phyloP scores from a whole-genome alignment of 1,284 basidiomycete species.

The Ustilago trichophora region DNA sequence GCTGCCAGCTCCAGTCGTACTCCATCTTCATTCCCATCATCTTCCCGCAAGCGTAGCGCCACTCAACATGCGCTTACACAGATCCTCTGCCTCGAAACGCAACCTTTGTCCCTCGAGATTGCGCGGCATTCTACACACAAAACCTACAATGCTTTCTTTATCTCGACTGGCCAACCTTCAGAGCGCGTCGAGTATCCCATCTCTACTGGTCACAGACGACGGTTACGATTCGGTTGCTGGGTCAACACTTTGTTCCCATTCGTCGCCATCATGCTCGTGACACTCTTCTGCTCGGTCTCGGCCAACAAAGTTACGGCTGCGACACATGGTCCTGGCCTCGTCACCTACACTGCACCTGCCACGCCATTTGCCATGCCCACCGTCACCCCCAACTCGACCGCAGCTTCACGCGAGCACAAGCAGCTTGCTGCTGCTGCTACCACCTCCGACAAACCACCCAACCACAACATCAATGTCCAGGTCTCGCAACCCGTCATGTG shows the following conservation, averaged over 20 bases:
- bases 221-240: too few species aligned
- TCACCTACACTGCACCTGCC: too few species aligned
- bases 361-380: constrained; percentile 7
- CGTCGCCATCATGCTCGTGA: constrained; percentile 4
- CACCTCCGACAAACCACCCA: not conserved
- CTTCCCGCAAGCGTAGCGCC: not conserved
- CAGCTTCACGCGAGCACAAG: not conserved
- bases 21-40: not conserved
- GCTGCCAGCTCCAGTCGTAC: constrained; percentile 28
- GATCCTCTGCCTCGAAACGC: too few species aligned
- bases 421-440: constrained; percentile 16
- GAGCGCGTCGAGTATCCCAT: too few species aligned
- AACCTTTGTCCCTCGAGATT: too few species aligned
- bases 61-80: too few species aligned
- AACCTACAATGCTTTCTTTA: too few species aligned
- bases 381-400: not conserved
- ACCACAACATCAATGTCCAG: constrained; percentile 31
- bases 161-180: too few species aligned
- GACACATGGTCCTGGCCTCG: too few species aligned
- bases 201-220: too few species aligned
- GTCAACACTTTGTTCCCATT: not conserved
- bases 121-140: too few species aligned
- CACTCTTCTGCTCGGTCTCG: not conserved
- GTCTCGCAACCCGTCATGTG: constrained; percentile 48
- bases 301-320: too few species aligned